phyloP scores from a whole-genome alignment of 2,329 filamentous ascomycete species.

The Trichoderma endophyticum region DNA sequence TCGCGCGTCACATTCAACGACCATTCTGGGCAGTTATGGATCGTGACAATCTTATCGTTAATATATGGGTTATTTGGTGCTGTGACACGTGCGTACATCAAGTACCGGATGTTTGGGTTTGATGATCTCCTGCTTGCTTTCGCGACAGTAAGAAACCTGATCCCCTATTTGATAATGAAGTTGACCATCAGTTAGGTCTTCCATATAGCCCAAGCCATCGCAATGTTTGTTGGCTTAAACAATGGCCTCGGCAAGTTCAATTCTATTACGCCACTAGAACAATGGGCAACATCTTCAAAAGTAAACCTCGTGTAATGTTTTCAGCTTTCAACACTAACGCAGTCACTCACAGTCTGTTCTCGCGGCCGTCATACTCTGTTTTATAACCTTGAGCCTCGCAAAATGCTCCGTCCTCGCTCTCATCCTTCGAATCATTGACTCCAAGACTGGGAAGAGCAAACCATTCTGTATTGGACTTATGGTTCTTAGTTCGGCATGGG shows the following conservation, averaged over 20 bases:
- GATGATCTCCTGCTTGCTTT: background rate
- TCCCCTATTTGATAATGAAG: background rate
- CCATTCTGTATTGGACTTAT: background rate
- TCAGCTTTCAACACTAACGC: background rate
- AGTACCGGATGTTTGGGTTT: background rate
- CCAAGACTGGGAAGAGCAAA: background rate
- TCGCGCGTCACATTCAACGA: background rate
- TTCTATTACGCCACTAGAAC: background rate
- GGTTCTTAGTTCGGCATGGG: background rate
- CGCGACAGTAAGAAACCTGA: background rate
- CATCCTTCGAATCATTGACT: background rate
- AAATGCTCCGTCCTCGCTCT: background rate
- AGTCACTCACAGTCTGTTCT: background rate
- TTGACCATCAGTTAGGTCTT: background rate
- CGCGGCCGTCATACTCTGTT: background rate
- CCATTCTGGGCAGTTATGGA: background rate
- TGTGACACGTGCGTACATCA: background rate
- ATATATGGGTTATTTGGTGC: background rate
- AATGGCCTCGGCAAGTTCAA: background rate
- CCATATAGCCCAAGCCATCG: background rate
- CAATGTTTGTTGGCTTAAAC: background rate
- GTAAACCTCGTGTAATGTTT: background rate
- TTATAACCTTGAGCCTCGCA: background rate
- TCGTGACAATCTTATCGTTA: background rate
- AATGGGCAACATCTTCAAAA: background rate